phyloP scores from a whole-genome alignment of 2,329 filamentous ascomycete species.

The Trichoderma lentiforme region DNA sequence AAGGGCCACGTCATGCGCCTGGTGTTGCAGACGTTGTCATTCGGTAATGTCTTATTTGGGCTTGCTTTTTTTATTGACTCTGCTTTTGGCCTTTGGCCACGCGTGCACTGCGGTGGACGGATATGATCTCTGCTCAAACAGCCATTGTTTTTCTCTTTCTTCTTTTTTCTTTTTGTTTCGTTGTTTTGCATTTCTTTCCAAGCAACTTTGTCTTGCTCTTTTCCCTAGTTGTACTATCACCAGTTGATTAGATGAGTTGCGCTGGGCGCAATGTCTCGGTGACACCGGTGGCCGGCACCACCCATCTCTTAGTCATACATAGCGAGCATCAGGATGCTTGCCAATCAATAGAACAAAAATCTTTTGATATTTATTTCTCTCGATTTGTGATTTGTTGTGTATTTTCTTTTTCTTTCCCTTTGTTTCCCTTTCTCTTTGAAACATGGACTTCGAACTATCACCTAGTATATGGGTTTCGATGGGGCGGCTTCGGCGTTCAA shows the following conservation, averaged over 20 bases:
- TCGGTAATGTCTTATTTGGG: constrained; percentile 20
- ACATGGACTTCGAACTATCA: not conserved
- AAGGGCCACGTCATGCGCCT: constrained; percentile 19
- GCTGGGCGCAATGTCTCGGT: constrained; percentile 19
- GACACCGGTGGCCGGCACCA: constrained; percentile 19
- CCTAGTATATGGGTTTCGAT: not conserved
- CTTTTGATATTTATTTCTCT: not conserved
- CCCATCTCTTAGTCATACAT: not conserved
- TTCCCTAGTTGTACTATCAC: constrained; percentile 2
- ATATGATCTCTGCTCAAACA: not conserved
- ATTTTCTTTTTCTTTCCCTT: not conserved
- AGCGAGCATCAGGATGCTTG: constrained; percentile 10
- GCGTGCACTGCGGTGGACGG: constrained; percentile 8
- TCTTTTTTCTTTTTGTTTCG: not conserved
- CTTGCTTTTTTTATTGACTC: not conserved
- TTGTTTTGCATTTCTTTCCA: not conserved
- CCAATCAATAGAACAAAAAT: not conserved
- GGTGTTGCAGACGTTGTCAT: constrained; percentile 15
- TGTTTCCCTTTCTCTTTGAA: not conserved
- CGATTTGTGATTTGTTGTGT: not conserved
- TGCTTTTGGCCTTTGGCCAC: not conserved
- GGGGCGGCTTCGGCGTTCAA: not conserved
- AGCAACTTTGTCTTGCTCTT: not conserved
- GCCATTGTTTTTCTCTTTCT: not conserved
- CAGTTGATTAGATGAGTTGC: constrained; percentile 14